Evolutionary conservation across 73 alveolate species (phyloP).

Genomic region (Stentor roeselii): DNA sequence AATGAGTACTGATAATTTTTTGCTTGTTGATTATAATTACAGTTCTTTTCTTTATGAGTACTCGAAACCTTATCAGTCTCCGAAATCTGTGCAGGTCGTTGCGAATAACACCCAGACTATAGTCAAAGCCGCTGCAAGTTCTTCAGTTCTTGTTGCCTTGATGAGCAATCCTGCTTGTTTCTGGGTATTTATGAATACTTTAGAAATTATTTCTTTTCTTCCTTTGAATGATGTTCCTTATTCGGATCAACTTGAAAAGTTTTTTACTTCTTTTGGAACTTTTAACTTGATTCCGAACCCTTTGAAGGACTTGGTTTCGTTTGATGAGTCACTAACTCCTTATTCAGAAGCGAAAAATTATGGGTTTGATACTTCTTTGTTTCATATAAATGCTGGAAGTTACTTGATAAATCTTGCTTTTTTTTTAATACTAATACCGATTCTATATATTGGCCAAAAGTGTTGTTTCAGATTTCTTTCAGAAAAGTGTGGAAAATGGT

Average conservation of each 20-base stretch:
- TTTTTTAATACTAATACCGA: background rate
- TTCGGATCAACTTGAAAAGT: background rate
- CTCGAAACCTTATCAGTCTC: too few species aligned
- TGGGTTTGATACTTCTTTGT: background rate
- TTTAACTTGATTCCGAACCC: background rate
- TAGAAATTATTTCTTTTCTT: background rate
- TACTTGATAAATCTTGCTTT: background rate
- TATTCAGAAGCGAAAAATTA: background rate
- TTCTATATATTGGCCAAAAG: background rate
- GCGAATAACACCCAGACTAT: background rate
- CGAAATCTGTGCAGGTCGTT: background rate
- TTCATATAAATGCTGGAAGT: background rate
- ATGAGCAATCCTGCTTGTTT: background rate
- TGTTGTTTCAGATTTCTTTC: background rate
- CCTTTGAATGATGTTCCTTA: background rate
- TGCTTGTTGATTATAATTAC: background rate
- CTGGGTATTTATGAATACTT: background rate
- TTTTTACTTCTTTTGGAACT: background rate
- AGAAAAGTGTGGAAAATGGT: background rate
- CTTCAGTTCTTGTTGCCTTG: background rate
- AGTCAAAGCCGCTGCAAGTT: background rate
- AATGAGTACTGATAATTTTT: background rate
- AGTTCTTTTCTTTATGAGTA: background rate
- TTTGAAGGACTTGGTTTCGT: background rate
- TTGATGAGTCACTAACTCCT: background rate